Evolutionary conservation across 306 rosid species (phyloP).

Genomic region (Trichosanthes truncata): DNA sequence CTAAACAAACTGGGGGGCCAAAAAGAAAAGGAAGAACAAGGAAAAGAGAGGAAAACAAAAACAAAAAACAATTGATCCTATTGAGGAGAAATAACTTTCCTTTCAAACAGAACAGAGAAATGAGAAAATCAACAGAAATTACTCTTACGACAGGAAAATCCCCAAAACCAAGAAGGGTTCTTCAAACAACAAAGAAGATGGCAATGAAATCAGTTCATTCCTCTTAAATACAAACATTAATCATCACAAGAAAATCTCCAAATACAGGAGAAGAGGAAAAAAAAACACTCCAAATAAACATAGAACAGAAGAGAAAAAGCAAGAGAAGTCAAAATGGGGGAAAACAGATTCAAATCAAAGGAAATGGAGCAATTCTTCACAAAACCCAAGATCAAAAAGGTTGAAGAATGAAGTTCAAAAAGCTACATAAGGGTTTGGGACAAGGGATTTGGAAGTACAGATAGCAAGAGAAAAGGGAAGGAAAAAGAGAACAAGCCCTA

Average conservation of each 20-base stretch:
- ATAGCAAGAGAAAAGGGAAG: not conserved
- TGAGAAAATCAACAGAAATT: not conserved
- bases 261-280: not conserved
- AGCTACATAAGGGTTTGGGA: not conserved
- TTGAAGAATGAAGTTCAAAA: not conserved
- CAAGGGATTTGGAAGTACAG: not conserved
- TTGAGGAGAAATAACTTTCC: not conserved
- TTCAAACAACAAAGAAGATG: not conserved
- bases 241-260: not conserved
- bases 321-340: not conserved
- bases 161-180: not conserved
- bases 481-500: not conserved
- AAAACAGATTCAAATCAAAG: not conserved
- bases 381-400: not conserved
- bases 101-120: not conserved
- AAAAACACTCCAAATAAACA: not conserved
- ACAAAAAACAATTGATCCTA: conserved; percentile 3
- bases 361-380: conserved; percentile 1
- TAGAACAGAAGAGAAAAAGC: not conserved
- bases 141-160: not conserved
- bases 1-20: not conserved
- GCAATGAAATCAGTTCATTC: not conserved
- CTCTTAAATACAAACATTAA: not conserved
- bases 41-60: not conserved
- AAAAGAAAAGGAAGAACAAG: conserved; percentile 2